phyloP scores from a whole-genome alignment of 495 filamentous ascomycete species.

The Lasiosphaeris hirsuta region DNA sequence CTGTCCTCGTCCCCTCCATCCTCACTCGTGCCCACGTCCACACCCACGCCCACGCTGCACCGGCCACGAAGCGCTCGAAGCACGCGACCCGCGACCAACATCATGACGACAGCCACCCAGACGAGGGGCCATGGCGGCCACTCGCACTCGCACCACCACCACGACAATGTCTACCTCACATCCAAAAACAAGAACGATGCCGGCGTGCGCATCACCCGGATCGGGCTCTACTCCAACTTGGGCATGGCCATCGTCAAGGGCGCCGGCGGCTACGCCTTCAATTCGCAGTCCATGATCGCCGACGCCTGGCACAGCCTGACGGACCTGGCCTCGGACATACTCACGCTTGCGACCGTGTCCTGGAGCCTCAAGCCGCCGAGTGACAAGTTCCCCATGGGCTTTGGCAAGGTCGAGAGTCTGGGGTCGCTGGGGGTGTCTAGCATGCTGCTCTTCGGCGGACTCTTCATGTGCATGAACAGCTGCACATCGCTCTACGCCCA shows the following conservation, averaged over 20 bases:
- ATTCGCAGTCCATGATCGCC: constrained; percentile 88
- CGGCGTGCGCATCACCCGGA: constrained; percentile 88
- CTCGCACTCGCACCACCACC: constrained; percentile 56
- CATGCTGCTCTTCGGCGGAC: constrained; percentile 78
- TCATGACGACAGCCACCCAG: constrained; percentile 18
- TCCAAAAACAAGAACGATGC: constrained; percentile 88
- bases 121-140: constrained; percentile 49
- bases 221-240: constrained; percentile 88
- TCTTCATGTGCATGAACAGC: constrained; percentile 85
- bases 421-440: constrained; percentile 90
- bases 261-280: constrained; percentile 85
- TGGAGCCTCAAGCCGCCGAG: constrained; percentile 84
- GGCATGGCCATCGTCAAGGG: constrained; percentile 93
- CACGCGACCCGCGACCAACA: background rate
- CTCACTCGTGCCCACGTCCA: background rate
- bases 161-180: constrained; percentile 85
- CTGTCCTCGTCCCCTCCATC: constrained; percentile 11
- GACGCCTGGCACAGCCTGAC: constrained; percentile 94
- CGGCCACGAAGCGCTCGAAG: background rate
- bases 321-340: constrained; percentile 89
- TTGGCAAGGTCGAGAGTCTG: constrained; percentile 95
- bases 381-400: constrained; percentile 78
- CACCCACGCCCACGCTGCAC: constrained; percentile 2
- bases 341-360: constrained; percentile 88
- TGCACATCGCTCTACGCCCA: constrained; percentile 72